phyloP scores from a whole-genome alignment of 2,329 filamentous ascomycete genomes.

The Curvularia sp. region DNA sequence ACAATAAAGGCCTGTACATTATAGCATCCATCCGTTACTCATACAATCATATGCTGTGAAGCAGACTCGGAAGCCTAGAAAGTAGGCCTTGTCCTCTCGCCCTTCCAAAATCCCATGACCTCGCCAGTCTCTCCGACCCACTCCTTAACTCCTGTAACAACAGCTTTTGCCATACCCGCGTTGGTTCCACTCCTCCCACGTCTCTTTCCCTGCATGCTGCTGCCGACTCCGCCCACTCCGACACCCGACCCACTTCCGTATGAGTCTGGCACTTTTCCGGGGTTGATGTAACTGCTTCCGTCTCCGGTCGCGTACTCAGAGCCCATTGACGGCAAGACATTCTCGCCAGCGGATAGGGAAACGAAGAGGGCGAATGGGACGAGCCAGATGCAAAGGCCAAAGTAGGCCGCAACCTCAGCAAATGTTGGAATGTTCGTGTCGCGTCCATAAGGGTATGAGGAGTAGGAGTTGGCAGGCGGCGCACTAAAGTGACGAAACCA shows the following conservation, averaged over 20 bases:
- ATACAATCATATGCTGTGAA: conserved; percentile 19
- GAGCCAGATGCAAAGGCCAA: conserved; percentile 95
- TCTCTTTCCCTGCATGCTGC: conserved; percentile 39
- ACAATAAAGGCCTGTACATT: neutral
- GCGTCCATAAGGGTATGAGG: conserved; percentile 65
- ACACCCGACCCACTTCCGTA: conserved; percentile 39
- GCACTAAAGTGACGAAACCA: conserved; percentile 94
- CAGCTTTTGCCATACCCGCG: conserved; percentile 63
- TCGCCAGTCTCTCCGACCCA: conserved; percentile 70
- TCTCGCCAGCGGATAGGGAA: conserved; percentile 90
- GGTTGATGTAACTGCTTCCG: conserved; percentile 58
- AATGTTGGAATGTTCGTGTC: conserved; percentile 77
- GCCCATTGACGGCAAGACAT: conserved; percentile 91
- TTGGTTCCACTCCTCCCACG: conserved; percentile 60
- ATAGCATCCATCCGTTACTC: conserved; percentile 14
- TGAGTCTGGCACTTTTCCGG: conserved; percentile 51
- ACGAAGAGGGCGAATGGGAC: conserved; percentile 96
- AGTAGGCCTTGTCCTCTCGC: conserved; percentile 61
- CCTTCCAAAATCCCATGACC: conserved; percentile 68
- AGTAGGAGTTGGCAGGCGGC: conserved; percentile 61
- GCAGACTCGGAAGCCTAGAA: conserved; percentile 28
- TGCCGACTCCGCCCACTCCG: conserved; percentile 36
- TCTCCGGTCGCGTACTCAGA: conserved; percentile 72
- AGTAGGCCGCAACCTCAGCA: conserved; percentile 94
- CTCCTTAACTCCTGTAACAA: conserved; percentile 68